Evolutionary conservation across 2,329 filamentous ascomycete species (phyloP), one percentile per base, ranked within the genome.

Genomic region (Tolypocladium cylindrosporum): DNA sequence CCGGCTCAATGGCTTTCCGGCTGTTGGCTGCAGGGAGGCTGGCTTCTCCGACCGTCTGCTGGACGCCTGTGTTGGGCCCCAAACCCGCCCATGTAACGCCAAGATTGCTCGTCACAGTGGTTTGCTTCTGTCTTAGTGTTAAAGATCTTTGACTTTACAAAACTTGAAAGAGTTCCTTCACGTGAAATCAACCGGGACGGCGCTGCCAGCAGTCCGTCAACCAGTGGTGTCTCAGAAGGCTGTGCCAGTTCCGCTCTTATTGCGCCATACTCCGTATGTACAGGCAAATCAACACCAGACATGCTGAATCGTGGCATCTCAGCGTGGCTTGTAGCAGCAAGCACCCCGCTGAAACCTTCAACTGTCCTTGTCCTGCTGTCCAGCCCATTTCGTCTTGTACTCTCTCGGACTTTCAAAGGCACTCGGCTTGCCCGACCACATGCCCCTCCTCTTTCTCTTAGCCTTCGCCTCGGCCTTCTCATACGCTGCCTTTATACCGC

Each of bases 331-430:
- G 48, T 37, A 21, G 16, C 48, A 21, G 48, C 31, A 37, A 37
- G 19, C n/a, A 36, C 10, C 27, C 37, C 40, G 7, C 43, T 52
- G 48, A 21, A 37, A 52, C 48, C 43, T 54, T 57, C 61, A 61
- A 56, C 61, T 63, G 51, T 67, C 60, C 34, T 58, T 55, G 27
- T 42, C 58, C 55, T 60, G 48, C 42, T 60, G 55, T 53, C 61
- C 61, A 57, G 67, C 67, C 67, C 68, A 70, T 55, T 66, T 71
- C 34, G 71, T 86, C 78, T 99, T 99, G 74, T 90, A 99, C 60
- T 90, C 87, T 64, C 91, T 83, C 10, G 94, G 94, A 70, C 86
- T 96, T 77, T 97, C 92, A 68, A 86, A 87, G 60, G 79, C 73
- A 62, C 78, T 79, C 67, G 75, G 75, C 60, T 83, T 82, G 39